Evolutionary conservation across 2,329 filamentous ascomycete genomes (phyloP).

Genomic region (Pseudogymnoascus destructans): DNA sequence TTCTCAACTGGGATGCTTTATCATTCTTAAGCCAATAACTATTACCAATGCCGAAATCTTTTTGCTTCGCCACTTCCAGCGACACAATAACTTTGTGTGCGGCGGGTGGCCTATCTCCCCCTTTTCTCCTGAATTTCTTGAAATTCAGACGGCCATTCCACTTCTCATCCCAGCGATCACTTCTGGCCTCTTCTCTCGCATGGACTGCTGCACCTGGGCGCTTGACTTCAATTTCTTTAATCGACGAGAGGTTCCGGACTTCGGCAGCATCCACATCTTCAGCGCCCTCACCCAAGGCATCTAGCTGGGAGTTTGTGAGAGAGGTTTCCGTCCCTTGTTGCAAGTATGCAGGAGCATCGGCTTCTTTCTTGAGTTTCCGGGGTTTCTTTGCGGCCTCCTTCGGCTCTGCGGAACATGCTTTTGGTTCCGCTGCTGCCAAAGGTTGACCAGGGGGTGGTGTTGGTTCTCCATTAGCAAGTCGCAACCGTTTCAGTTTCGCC

Average conservation of each 20-base stretch:
- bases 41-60: constrained; percentile 45
- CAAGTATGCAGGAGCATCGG: constrained; percentile 55
- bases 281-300: constrained; percentile 40
- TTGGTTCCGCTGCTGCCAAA: constrained; percentile 13
- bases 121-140: constrained; percentile 65
- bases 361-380: constrained; percentile 38
- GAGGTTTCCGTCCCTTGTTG: constrained; percentile 52
- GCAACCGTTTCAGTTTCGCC: constrained; percentile 51
- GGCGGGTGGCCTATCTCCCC: constrained; percentile 25
- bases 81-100: constrained; percentile 38
- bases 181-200: constrained; percentile 22
- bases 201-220: constrained; percentile 23
- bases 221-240: constrained; percentile 63
- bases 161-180: constrained; percentile 64
- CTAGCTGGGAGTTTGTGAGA: constrained; percentile 39
- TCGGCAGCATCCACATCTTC: constrained; percentile 58
- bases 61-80: constrained; percentile 46
- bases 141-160: constrained; percentile 98
- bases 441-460: constrained; percentile 18
- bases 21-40: constrained; percentile 37
- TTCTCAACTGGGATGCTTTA: not conserved
- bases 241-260: constrained; percentile 59
- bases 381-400: constrained; percentile 23
- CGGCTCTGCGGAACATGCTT: constrained; percentile 14
- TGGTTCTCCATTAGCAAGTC: constrained; percentile 17